Base-by-base conservation (phyloP, 139 green algal species). In the Dunaliella primolecta region DNA sequence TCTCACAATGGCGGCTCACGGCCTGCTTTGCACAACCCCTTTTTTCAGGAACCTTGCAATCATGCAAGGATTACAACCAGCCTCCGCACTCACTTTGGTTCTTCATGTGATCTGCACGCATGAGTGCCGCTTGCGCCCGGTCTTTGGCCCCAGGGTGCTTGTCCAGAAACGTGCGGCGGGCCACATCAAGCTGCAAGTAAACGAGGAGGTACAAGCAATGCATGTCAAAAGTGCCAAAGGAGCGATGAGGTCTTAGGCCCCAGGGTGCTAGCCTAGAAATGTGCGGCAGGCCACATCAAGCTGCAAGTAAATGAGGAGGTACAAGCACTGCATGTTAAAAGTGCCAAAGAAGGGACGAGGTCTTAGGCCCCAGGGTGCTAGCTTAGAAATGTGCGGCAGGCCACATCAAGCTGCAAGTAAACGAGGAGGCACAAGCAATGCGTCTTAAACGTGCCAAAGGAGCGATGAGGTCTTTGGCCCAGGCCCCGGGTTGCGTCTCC, bases 191-290 rank as follows among this genome's bases (percentile, higher is more conserved):
- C 81, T 89, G 86, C 27, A 37, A 80, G 32, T n/a, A n/a, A n/a
- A n/a, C n/a, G n/a, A n/a, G n/a, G 23, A 15, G 56, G 21, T n/a
- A 74, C 21, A 74, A 74, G 56, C 56, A 74, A 23, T 20, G 56
- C 21, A 74, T n/a, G 56, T 74, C 56, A 74, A 74, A 23, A 74
- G 23, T 20, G 23, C 21, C 20, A 74, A 74, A n/a, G 56, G 23
- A 74, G 56, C 21, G 56, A 23, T n/a, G 21, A 74, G 75, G 78
- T 87, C 83, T 86, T 95, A 95, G 38, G 86, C 90, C 30, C 92
- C 82, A 1, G 94, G 94, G 84, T 97, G 94, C 37, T 90, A 89
- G 70, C 96, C 93, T 0, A 93, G 71, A 84, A 94, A 97, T 0
- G 57, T 89, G 0, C 89, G 86, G 80, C 90, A 92, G 31, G 94